phyloP scores from a whole-genome alignment of 768 basidiomycete species.

The Polyporus arcularius region DNA sequence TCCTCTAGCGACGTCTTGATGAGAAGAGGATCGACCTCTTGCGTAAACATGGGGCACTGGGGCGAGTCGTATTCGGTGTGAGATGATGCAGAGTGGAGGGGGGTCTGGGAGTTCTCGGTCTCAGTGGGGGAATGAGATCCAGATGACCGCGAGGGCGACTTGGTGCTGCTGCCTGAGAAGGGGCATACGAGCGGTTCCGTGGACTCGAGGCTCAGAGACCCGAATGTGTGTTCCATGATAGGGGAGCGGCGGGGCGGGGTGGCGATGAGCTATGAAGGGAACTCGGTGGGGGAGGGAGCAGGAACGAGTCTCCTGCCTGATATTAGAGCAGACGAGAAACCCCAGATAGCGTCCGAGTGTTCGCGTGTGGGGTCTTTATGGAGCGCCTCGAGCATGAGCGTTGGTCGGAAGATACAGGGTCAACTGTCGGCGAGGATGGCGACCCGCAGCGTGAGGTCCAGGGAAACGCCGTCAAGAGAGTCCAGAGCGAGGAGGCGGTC shows the following conservation, averaged over 20 bases:
- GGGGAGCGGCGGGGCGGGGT: background rate
- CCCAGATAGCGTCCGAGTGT: background rate
- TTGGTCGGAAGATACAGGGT: conserved; percentile 17
- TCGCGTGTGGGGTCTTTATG: conserved; percentile 12
- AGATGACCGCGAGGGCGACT: conserved; percentile 8
- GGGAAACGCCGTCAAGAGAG: conserved; percentile 3
- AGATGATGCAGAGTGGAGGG: conserved; percentile 14
- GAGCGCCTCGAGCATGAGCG: conserved; percentile 12
- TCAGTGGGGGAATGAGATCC: conserved; percentile 12
- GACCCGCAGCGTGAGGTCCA: conserved; percentile 9
- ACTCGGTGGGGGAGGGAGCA: conserved; percentile 6
- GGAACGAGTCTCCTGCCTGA: conserved; percentile 2
- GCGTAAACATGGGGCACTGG: conserved; percentile 25
- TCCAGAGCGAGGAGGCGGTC: conserved; percentile 15
- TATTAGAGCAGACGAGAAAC: background rate
- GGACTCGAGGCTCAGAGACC: conserved; percentile 9
- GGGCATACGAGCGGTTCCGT: conserved; percentile 19
- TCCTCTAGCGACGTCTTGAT: conserved; percentile 36
- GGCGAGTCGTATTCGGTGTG: conserved; percentile 8
- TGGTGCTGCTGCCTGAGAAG: conserved; percentile 11
- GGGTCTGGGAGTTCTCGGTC: conserved; percentile 15
- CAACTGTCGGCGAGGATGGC: conserved; percentile 17
- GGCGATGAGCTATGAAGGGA: background rate
- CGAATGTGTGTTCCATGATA: conserved; percentile 12
- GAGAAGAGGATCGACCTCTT: conserved; percentile 30